phyloP scores from a whole-genome alignment of 2,329 filamentous ascomycete genomes.

The Bisporella sp. region DNA sequence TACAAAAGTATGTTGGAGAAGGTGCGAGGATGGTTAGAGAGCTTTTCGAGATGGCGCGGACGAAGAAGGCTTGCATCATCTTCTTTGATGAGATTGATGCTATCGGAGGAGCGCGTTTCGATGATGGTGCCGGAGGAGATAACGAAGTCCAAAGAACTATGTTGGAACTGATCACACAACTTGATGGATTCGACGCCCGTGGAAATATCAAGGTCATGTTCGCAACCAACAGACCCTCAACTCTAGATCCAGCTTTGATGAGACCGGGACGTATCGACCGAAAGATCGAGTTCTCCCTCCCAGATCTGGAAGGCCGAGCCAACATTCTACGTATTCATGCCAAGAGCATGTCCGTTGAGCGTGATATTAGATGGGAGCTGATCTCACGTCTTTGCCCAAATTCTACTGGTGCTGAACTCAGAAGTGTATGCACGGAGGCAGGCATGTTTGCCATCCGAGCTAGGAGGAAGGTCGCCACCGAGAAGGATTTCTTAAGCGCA shows the following conservation, averaged over 20 bases:
- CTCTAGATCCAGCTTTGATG: constrained; percentile 94
- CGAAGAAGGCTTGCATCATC: constrained; percentile 99
- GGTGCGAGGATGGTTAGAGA: constrained; percentile 97
- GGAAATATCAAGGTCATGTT: constrained; percentile 99
- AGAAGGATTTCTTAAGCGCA: constrained; percentile 97
- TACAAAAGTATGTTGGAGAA: constrained; percentile 98
- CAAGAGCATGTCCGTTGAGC: constrained; percentile 99
- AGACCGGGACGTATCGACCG: constrained; percentile 93
- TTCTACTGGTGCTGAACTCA: constrained; percentile 89
- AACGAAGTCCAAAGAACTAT: constrained; percentile 98
- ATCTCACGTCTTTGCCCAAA: constrained; percentile 97
- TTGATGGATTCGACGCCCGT: constrained; percentile 92
- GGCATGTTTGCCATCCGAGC: constrained; percentile 98
- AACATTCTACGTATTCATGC: constrained; percentile 98
- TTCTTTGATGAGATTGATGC: constrained; percentile 99
- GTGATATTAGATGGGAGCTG: constrained; percentile 97
- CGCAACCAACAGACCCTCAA: constrained; percentile 92
- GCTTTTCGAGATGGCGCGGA: constrained; percentile 98
- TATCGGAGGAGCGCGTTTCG: constrained; percentile 90
- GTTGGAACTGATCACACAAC: constrained; percentile 94
- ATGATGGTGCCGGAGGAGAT: constrained; percentile 92
- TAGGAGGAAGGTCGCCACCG: constrained; percentile 91
- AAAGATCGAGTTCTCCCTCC: constrained; percentile 97
- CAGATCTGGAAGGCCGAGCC: constrained; percentile 92
- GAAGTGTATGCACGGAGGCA: constrained; percentile 94